These are phyloP conservation scores for Ceriops zippeliana DNA, from an alignment of 345 rosid genomes.

Conservation along the genomic window DNA sequence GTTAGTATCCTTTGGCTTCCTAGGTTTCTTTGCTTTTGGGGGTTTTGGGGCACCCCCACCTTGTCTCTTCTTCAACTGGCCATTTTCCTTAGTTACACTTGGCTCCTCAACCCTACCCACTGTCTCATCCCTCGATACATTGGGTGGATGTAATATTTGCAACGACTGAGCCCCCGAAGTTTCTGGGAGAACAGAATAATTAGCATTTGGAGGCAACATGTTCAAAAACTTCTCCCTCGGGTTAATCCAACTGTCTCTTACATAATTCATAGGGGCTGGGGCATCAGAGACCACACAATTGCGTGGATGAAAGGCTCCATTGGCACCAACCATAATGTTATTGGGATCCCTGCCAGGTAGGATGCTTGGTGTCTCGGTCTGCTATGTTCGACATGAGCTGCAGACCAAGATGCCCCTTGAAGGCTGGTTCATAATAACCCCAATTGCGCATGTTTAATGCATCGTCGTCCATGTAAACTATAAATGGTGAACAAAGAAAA, in stretches of 20 bases:
- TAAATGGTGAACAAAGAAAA: constrained; percentile 19
- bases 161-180: constrained; percentile 54
- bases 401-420: constrained; percentile 64
- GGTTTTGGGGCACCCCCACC: constrained; percentile 42
- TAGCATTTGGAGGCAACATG: constrained; percentile 48
- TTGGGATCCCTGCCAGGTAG: constrained; percentile 62
- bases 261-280: constrained; percentile 58
- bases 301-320: constrained; percentile 49
- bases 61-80: constrained; percentile 67
- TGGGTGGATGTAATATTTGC: constrained; percentile 62
- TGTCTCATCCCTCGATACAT: constrained; percentile 46
- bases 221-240: constrained; percentile 70
- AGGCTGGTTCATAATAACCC: constrained; percentile 81
- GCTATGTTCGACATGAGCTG: constrained; percentile 72
- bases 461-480: constrained; percentile 70
- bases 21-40: constrained; percentile 70
- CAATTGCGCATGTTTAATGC: constrained; percentile 68
- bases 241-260: constrained; percentile 61
- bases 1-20: constrained; percentile 70
- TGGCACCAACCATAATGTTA: constrained; percentile 47
- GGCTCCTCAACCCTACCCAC: constrained; percentile 51
- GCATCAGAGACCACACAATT: constrained; percentile 57
- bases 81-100: constrained; percentile 36
- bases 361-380: constrained; percentile 67
- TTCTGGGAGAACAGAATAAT: constrained; percentile 51